Percentiles rank a stretch among this genome's conserved stretches.
Evolutionary conservation across 2,329 filamentous ascomycete species (phyloP).

Genomic region (Harringtonia lauricola): DNA sequence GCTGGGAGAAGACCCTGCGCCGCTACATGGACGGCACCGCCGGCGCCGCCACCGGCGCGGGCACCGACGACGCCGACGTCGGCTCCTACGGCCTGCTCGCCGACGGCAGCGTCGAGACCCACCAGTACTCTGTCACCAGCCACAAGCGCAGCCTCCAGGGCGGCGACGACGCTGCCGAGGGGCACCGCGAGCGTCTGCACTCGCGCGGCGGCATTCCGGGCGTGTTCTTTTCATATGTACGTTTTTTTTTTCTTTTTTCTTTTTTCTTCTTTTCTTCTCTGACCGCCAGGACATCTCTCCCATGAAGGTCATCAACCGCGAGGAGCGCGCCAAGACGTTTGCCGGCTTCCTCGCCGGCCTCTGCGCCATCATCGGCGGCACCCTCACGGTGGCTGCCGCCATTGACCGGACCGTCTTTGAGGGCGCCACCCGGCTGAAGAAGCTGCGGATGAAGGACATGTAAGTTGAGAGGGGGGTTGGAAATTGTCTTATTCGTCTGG

Average conservation of each 20-base stretch:
- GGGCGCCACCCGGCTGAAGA: conserved; percentile 73
- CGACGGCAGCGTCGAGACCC: conserved; percentile 84
- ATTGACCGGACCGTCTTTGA: conserved; percentile 88
- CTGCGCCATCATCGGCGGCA: conserved; percentile 90
- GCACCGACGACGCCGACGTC: conserved; percentile 45
- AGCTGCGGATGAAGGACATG: conserved; percentile 60
- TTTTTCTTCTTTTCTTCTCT: neutral
- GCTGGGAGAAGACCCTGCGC: conserved; percentile 58
- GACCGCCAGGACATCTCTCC: conserved; percentile 76
- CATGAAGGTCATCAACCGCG: conserved; percentile 98
- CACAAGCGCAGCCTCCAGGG: conserved; percentile 83
- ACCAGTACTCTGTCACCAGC: conserved; percentile 96
- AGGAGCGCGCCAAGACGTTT: conserved; percentile 81
- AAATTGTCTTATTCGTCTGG: no score
- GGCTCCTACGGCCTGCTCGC: conserved; percentile 55
- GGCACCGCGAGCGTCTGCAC: conserved; percentile 85
- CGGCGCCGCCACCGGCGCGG: no score
- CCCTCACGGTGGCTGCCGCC: conserved; percentile 88
- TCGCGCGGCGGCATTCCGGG: conserved; percentile 87
- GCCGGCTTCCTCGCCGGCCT: conserved; percentile 87
- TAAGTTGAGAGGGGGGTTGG: conserved; percentile 16
- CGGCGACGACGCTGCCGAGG: conserved; percentile 74
- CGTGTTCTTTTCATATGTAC: conserved; percentile 95
- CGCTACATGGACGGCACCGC: conserved; percentile 19
- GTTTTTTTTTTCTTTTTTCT: conserved; percentile 22